These are phyloP conservation scores for Diaporthe ilicicola DNA, from an alignment of 2,329 filamentous ascomycete genomes.

Conservation along the genomic window DNA sequence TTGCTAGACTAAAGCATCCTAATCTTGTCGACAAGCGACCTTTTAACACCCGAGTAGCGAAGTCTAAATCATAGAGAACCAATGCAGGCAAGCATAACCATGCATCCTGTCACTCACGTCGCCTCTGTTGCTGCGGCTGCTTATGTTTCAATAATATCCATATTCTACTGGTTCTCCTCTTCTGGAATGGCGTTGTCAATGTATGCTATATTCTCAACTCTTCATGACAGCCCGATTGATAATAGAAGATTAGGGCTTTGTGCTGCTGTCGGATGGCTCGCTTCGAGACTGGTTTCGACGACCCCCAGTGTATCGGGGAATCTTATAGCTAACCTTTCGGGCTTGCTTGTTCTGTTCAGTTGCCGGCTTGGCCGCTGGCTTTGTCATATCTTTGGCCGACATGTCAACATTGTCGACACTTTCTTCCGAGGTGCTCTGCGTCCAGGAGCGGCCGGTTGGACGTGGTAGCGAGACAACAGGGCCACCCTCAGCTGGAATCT, in stretches of 20 bases:
- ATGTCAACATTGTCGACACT: neutral
- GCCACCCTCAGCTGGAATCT: neutral
- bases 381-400: constrained; percentile 7
- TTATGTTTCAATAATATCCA: neutral
- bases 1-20: constrained; percentile 8
- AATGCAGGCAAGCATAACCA: neutral
- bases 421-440: neutral
- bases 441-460: neutral
- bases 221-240: too few species aligned
- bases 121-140: neutral
- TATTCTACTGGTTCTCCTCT: neutral
- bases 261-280: constrained; percentile 45
- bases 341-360: constrained; percentile 35
- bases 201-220: neutral
- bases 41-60: neutral
- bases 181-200: neutral
- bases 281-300: constrained; percentile 58
- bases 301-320: constrained; percentile 45
- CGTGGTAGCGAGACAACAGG: constrained; percentile 28
- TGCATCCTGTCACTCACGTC: neutral
- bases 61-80: neutral
- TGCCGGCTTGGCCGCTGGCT: constrained; percentile 12
- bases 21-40: neutral
- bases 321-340: constrained; percentile 34
- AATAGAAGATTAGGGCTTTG: neutral